These are phyloP conservation scores for Fomes fomentarius DNA, from an alignment of 1,284 basidiomycete species.

Conservation along the genomic window DNA sequence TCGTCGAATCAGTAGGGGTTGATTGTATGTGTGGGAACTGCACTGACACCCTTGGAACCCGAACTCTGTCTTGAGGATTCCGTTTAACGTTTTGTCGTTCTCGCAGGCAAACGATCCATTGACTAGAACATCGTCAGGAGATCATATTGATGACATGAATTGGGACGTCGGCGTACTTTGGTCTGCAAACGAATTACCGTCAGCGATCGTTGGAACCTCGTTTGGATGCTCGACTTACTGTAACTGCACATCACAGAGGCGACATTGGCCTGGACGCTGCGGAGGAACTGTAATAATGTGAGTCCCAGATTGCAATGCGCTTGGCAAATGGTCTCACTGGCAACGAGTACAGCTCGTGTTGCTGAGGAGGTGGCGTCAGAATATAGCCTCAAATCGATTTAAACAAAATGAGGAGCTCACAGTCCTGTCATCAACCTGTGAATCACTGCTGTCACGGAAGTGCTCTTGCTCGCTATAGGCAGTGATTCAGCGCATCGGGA, in stretches of 20 bases:
- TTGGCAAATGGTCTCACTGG: constrained; percentile 43
- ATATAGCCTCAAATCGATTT: background rate
- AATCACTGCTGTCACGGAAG: constrained; percentile 53
- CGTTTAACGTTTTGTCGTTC: constrained; percentile 69
- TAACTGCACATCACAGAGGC: constrained; percentile 76
- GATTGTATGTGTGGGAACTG: background rate
- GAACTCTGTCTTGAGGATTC: constrained; percentile 71
- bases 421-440: constrained; percentile 69
- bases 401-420: constrained; percentile 7
- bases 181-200: constrained; percentile 30
- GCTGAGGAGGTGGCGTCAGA: constrained; percentile 29
- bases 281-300: constrained; percentile 49
- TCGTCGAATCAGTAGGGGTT: background rate
- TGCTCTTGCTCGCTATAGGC: constrained; percentile 55
- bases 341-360: constrained; percentile 60
- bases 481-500: background rate
- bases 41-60: constrained; percentile 70
- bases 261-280: constrained; percentile 66
- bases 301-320: constrained; percentile 1
- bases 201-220: background rate
- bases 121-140: constrained; percentile 35
- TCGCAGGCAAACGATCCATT: constrained; percentile 72
- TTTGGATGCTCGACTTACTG: too few species aligned
- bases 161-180: constrained; percentile 45
- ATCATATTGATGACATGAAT: background rate